phyloP scores from a whole-genome alignment of 2,329 filamentous ascomycete species.

The Beauveria rudraprayagi region DNA sequence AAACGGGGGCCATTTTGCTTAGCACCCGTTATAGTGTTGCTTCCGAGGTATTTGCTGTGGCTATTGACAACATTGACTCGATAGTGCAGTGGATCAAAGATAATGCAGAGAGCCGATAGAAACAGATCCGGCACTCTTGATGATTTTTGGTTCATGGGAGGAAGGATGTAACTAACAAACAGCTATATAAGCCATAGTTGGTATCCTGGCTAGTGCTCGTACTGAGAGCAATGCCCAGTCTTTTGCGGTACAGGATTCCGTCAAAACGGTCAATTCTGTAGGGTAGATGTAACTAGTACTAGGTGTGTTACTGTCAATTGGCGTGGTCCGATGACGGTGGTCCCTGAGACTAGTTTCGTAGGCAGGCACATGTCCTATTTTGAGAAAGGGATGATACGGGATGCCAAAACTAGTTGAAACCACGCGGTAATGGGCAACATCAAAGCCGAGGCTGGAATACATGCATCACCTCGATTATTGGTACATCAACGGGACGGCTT shows the following conservation, averaged over 20 bases:
- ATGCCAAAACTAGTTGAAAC: too few relatives aligned
- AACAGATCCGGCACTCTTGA: slow-evolving; percentile 32
- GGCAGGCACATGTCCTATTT: too few relatives aligned
- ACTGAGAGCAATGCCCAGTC: too few relatives aligned
- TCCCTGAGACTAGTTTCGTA: background rate
- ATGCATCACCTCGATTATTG: background rate
- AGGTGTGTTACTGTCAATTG: too few relatives aligned
- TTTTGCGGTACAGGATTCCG: too few relatives aligned
- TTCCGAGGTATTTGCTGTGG: slow-evolving; percentile 41
- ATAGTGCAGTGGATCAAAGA: slow-evolving; percentile 31
- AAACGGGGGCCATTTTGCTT: slow-evolving; percentile 37
- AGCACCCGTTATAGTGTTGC: slow-evolving; percentile 44
- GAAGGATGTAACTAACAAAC: background rate
- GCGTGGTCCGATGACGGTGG: background rate
- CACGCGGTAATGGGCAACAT: too few relatives aligned
- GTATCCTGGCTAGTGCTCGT: too few relatives aligned
- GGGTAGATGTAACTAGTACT: background rate
- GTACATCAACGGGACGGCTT: too few relatives aligned
- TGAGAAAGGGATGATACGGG: too few relatives aligned
- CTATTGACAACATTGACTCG: slow-evolving; percentile 39
- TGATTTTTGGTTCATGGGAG: slow-evolving; percentile 38
- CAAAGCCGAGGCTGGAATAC: too few relatives aligned
- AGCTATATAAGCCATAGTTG: too few relatives aligned
- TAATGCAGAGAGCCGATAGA: slow-evolving; percentile 28
- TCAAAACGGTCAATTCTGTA: background rate